Evolutionary conservation across 148 eudicot genomes (phyloP).

Genomic region (Chenopodium suecicum): DNA sequence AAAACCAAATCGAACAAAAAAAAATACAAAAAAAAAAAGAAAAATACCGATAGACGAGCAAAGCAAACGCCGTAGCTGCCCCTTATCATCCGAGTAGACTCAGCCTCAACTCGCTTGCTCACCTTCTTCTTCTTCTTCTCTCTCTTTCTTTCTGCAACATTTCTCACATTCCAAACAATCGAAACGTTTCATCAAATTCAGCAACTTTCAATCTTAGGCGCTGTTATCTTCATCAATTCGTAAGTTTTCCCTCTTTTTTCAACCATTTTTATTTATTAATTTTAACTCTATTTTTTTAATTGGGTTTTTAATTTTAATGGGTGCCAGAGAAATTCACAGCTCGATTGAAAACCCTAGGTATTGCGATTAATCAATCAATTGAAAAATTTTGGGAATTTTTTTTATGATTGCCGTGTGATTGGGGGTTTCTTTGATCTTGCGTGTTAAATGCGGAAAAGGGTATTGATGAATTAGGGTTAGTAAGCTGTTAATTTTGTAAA

Average conservation of each 20-base stretch:
- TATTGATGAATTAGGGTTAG: constrained; percentile 31
- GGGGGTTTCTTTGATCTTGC: background rate
- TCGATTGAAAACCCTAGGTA: constrained; percentile 30
- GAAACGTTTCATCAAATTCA: constrained; percentile 14
- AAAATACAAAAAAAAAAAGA: background rate
- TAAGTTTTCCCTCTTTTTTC: background rate
- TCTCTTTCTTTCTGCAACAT: background rate
- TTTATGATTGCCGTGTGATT: background rate
- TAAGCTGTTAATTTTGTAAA: constrained; percentile 15
- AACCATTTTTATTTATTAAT: background rate
- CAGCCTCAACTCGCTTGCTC: constrained; percentile 28
- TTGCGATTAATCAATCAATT: background rate
- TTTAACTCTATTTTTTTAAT: background rate
- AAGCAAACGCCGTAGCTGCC: constrained; percentile 15
- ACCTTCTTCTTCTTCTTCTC: background rate
- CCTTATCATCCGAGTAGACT: constrained; percentile 24
- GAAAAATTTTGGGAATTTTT: background rate
- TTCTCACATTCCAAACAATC: constrained; percentile 17
- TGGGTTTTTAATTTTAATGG: background rate
- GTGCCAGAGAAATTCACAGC: constrained; percentile 4
- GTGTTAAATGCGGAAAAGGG: constrained; percentile 27
- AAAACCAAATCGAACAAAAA: constrained; percentile 9
- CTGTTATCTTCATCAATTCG: constrained; percentile 10
- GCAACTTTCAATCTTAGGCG: constrained; percentile 3
- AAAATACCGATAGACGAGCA: background rate